Evolutionary conservation across 2,329 filamentous ascomycete species (phyloP).

Genomic region (Aureobasidium sp.): DNA sequence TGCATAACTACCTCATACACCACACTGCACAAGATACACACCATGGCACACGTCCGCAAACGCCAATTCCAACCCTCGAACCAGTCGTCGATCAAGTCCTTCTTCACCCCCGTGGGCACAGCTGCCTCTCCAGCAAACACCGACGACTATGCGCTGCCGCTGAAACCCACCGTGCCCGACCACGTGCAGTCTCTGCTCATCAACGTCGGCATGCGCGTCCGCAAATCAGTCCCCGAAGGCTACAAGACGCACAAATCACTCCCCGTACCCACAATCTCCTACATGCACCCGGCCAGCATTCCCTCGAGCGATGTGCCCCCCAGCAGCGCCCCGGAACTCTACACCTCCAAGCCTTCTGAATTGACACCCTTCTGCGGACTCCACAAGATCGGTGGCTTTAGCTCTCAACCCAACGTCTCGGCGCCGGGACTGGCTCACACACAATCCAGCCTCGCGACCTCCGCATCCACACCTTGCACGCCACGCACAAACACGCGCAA

Average conservation of each 20-base stretch:
- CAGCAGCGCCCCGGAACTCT: background rate
- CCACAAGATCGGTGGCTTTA: constrained; percentile 62
- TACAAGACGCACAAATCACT: constrained; percentile 65
- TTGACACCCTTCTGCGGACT: constrained; percentile 74
- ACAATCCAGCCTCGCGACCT: constrained; percentile 31
- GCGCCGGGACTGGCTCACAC: constrained; percentile 27
- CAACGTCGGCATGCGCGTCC: constrained; percentile 85
- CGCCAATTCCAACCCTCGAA: constrained; percentile 36
- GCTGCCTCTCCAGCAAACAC: background rate
- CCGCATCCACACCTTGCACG: constrained; percentile 25
- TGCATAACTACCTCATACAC: constrained; percentile 4
- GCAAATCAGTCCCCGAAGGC: constrained; percentile 86
- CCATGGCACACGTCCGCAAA: constrained; percentile 28
- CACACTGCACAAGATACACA: constrained; percentile 8
- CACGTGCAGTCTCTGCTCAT: constrained; percentile 74
- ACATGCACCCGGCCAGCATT: constrained; percentile 7
- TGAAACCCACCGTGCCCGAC: constrained; percentile 47
- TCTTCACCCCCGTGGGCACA: constrained; percentile 26
- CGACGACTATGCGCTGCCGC: constrained; percentile 21
- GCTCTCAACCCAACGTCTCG: constrained; percentile 42
- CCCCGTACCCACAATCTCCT: constrained; percentile 1
- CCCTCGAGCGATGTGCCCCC: background rate
- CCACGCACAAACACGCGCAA: constrained; percentile 19
- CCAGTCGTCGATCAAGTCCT: constrained; percentile 36
- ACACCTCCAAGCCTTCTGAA: constrained; percentile 42